phyloP scores from a whole-genome alignment of 352 stramenopile species.

The Phytophthora vignae region DNA sequence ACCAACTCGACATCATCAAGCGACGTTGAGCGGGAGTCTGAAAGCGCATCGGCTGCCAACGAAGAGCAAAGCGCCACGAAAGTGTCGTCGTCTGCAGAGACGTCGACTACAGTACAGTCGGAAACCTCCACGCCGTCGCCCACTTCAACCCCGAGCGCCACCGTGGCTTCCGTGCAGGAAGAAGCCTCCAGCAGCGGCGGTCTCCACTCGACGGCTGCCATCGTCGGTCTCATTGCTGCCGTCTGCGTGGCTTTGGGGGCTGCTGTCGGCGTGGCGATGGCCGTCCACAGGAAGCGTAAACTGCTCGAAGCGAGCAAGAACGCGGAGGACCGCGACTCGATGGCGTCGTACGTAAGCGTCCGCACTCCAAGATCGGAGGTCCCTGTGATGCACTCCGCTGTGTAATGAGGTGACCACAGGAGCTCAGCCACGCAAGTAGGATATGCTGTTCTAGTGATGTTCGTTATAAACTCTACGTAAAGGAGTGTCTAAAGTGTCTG shows the following conservation, averaged over 20 bases:
- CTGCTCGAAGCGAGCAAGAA: constrained; percentile 32
- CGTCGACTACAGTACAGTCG: constrained; percentile 7
- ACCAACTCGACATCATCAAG: constrained; percentile 20
- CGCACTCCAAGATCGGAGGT: constrained; percentile 27
- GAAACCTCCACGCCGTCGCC: constrained; percentile 12
- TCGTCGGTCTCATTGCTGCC: constrained; percentile 28
- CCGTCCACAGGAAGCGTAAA: constrained; percentile 36
- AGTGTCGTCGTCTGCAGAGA: constrained; percentile 4
- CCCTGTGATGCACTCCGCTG: constrained; percentile 20
- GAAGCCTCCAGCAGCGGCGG: constrained; percentile 20
- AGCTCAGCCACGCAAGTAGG: no score
- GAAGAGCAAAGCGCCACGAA: constrained; percentile 7
- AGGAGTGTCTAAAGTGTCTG: neutral
- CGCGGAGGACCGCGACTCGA: constrained; percentile 20
- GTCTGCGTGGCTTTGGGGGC: constrained; percentile 26
- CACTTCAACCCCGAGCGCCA: constrained; percentile 13
- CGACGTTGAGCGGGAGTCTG: neutral
- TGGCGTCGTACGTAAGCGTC: constrained; percentile 26
- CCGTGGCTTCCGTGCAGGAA: constrained; percentile 27
- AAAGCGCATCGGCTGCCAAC: constrained; percentile 10
- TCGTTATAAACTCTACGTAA: no score
- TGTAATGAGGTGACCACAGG: constrained; percentile 6
- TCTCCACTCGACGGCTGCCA: constrained; percentile 20
- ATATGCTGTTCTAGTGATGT: no score
- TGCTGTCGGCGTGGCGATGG: constrained; percentile 18